Base-by-base conservation (phyloP, 108 stramenopile genomes). In the Nitzschia sp. region DNA sequence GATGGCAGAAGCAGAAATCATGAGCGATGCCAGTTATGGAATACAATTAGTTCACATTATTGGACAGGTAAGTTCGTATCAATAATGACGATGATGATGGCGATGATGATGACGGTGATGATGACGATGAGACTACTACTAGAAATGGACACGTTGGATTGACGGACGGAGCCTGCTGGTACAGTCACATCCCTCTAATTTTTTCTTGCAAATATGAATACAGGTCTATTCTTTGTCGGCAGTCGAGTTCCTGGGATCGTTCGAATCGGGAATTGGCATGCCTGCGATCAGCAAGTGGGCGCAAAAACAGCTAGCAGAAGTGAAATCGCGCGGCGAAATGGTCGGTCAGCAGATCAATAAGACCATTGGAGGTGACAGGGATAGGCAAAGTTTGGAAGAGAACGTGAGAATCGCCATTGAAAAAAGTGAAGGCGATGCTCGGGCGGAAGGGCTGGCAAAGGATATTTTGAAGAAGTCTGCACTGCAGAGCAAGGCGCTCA, bases 211-310 rank as follows among this genome's bases (percentile, higher is more conserved):
- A 21, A n/a, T n/a, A 48, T 23, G 5, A 38, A 17, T 27, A 44
- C 28, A 78, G 56, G 81, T 83, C 3, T 93, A 90, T 57, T 72
- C 81, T 1, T 59, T 93, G 28, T 62, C 80, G 9, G 91, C 86
- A 0, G 56, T 66, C 35, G 75, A 83, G 45, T 86, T 85, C 52
- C 56, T 86, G 11, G 91, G 91, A 45, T 78, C 88, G 5, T 50
- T 78, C 33, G 76, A 85, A 27, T 80, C 77, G 50, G 91, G 91
- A 13, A 55, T 88, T 35, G 91, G 91, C 2, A 76, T 87, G 66
- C 92, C 89, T 17, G 77, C 82, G 2, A 80, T 88, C 13, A 77
- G 68, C 3, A 58, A 80, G 41, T 90, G 89, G 92, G 85, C 85
- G n/a, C 79, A 72, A 66, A 69, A 69, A n/a, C 62, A 72, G 3